Evolutionary conservation across 371 early-diverging fungal species (phyloP), one percentile per base, ranked within the genome.

Genomic region (Thermomucor indicae-seudaticae): DNA sequence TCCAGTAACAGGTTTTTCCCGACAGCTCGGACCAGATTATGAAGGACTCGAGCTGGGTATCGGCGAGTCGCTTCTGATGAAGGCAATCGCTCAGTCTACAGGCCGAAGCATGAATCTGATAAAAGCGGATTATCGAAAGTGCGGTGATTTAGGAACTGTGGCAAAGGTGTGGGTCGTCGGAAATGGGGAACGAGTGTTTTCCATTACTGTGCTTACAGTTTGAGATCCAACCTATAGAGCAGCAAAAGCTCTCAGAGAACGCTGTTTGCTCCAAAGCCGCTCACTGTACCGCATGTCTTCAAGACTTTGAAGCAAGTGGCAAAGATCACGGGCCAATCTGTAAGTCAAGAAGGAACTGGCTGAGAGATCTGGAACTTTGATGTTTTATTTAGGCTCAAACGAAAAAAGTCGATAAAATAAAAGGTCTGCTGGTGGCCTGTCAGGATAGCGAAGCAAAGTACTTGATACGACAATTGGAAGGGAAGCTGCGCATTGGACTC

Each of bases 31-130:
- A 25, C 97, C 98, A 0, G 95, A 96, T 53, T 95, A 95, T 58
- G 95, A 96, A 63, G 95, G 95, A 8, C 71, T 95, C 22, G 99
- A 99, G 65, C 78, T 99, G 28, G 98, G 98, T 12, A 85, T 98
- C 37, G 99, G 99, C 30, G 99, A 98, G 58, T 83, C 88, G 8
- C 65, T 96, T 3, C 68, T 99, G 27, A 83, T 97, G 61, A 98
- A 97, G 67, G 95, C 97, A 6, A 87, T 99, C 49, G 96, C 91
- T 4, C 65, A 86, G 30, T 87, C 95, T 1, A 93, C 96, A 0
- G 95, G 96, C 5, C 72, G 90, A 19, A 79, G 82, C 24, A 64
- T 80, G 43, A 70, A 78, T 14, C 80, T 80, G 48, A 81, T 99
- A 57, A 97, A 95, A 60, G 62, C 78, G 35, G 93, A 91, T 23